Percentiles rank a stretch among this genome's conserved stretches.
These are phyloP conservation scores for Limonomyces culmigenus DNA, from an alignment of 1,284 basidiomycete genomes.

Conservation along the genomic window DNA sequence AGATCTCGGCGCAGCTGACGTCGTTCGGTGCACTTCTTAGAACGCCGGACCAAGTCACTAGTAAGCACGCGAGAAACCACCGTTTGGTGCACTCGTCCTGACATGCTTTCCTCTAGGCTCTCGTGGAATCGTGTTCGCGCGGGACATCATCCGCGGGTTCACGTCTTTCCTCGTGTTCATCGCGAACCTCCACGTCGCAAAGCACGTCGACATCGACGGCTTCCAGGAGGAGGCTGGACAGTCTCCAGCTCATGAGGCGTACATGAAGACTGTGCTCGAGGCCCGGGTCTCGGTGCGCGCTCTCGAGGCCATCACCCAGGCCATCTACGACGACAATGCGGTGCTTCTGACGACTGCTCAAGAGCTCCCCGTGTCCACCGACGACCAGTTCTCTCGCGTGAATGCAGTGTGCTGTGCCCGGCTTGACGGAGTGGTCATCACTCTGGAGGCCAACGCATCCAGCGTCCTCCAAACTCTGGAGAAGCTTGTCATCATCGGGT, in stretches of 20 bases:
- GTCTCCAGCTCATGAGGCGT: slow-evolving; percentile 25
- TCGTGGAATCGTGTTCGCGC: slow-evolving; percentile 14
- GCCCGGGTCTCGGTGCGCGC: slow-evolving; percentile 50
- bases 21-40: background rate
- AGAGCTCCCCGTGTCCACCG: background rate
- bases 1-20: background rate
- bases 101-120: too few relatives aligned
- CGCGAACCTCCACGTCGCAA: slow-evolving; percentile 56
- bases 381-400: slow-evolving; percentile 12
- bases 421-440: slow-evolving; percentile 28
- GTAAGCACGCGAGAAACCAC: too few relatives aligned
- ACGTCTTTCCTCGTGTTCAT: slow-evolving; percentile 38
- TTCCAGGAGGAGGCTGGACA: slow-evolving; percentile 29
- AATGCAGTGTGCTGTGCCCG: slow-evolving; percentile 17
- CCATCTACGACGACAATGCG: slow-evolving; percentile 53
- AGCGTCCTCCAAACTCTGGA: slow-evolving; percentile 44
- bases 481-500: slow-evolving; percentile 40
- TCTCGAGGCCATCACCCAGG: slow-evolving; percentile 49
- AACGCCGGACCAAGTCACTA: background rate
- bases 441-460: slow-evolving; percentile 34
- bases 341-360: slow-evolving; percentile 40
- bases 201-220: slow-evolving; percentile 64
- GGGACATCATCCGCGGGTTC: slow-evolving; percentile 32
- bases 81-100: slow-evolving; percentile 8
- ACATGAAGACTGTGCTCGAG: slow-evolving; percentile 43